Percentiles rank a stretch among this genome's conserved stretches.
Evolutionary conservation across 805 yeast genomes (phyloP).

Genomic region (Ogataea angusta): DNA sequence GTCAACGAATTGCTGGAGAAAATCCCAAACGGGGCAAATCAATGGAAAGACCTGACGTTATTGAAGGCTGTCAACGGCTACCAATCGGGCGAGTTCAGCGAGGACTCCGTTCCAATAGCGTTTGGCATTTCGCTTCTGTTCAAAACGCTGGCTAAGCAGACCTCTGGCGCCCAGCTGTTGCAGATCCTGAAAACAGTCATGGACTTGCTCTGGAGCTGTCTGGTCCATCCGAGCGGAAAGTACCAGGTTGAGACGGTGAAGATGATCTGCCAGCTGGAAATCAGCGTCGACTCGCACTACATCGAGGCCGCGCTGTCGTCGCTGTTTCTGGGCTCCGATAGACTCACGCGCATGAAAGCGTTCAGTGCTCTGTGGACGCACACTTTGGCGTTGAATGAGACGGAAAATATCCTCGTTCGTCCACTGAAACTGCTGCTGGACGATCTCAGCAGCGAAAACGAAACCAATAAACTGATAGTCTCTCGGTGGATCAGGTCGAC

Average conservation of each 20-base stretch:
- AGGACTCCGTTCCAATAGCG: constrained; percentile 30
- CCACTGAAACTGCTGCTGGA: constrained; percentile 72
- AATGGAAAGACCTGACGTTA: constrained; percentile 31
- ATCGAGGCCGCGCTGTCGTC: constrained; percentile 73
- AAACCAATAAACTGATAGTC: constrained; percentile 41
- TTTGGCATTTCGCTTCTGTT: constrained; percentile 45
- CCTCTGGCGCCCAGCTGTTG: constrained; percentile 34
- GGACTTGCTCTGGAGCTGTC: constrained; percentile 51
- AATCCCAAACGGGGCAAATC: constrained; percentile 39
- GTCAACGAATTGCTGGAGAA: constrained; percentile 39
- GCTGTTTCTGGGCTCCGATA: constrained; percentile 43
- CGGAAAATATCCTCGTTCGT: constrained; percentile 48
- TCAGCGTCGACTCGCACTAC: constrained; percentile 47
- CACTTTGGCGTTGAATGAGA: constrained; percentile 47
- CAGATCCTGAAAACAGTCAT: constrained; percentile 40
- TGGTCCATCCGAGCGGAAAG: constrained; percentile 47
- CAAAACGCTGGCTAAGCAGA: constrained; percentile 31
- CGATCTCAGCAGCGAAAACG: constrained; percentile 45
- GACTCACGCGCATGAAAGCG: constrained; percentile 46
- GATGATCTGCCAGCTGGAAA: constrained; percentile 58
- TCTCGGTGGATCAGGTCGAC: constrained; percentile 48
- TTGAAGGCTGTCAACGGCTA: constrained; percentile 29
- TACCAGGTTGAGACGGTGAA: constrained; percentile 71
- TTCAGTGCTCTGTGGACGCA: constrained; percentile 75
- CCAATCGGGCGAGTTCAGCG: constrained; percentile 14